Evolutionary conservation across 23 red algal genomes (phyloP).

Genomic region (Gracilaria caudata): DNA sequence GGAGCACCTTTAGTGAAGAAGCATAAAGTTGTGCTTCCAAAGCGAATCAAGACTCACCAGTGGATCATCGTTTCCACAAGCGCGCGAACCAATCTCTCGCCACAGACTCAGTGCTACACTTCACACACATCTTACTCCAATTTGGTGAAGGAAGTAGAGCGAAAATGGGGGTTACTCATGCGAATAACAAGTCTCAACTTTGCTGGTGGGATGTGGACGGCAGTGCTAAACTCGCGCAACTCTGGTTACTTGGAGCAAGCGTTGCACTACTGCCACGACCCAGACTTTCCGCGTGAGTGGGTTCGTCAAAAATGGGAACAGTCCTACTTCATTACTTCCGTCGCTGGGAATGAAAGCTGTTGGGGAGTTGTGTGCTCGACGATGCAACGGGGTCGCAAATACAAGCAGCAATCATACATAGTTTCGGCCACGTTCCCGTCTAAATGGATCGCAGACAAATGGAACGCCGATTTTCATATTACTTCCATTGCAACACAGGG

Average conservation of each 20-base stretch:
- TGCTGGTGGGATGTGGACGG: constrained; percentile 98
- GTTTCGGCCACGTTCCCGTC: constrained; percentile 98
- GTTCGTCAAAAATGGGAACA: constrained; percentile 97
- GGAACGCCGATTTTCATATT: constrained; percentile 94
- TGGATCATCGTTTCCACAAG: constrained; percentile 98
- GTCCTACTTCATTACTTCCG: constrained; percentile 93
- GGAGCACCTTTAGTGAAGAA: constrained; percentile 64
- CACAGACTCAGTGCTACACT: constrained; percentile 96
- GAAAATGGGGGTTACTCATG: constrained; percentile 94
- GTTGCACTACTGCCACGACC: constrained; percentile 93
- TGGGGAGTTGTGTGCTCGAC: constrained; percentile 98
- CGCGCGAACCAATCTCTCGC: constrained; percentile 79
- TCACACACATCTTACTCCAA: constrained; percentile 96
- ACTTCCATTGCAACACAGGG: constrained; percentile 94
- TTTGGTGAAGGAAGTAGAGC: constrained; percentile 94
- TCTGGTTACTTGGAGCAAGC: constrained; percentile 89
- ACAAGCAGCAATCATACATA: constrained; percentile 99
- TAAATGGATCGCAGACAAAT: constrained; percentile 99
- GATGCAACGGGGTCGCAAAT: constrained; percentile 87
- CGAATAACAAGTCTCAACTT: constrained; percentile 95
- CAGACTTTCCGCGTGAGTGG: constrained; percentile 98
- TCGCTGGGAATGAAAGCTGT: constrained; percentile 89
- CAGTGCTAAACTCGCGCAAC: constrained; percentile 90
- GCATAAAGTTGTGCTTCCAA: constrained; percentile 83
- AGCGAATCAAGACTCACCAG: constrained; percentile 95